These are phyloP conservation scores for Nicotiana attenuata DNA, from an alignment of 257 asterid species.

Conservation along the genomic window DNA sequence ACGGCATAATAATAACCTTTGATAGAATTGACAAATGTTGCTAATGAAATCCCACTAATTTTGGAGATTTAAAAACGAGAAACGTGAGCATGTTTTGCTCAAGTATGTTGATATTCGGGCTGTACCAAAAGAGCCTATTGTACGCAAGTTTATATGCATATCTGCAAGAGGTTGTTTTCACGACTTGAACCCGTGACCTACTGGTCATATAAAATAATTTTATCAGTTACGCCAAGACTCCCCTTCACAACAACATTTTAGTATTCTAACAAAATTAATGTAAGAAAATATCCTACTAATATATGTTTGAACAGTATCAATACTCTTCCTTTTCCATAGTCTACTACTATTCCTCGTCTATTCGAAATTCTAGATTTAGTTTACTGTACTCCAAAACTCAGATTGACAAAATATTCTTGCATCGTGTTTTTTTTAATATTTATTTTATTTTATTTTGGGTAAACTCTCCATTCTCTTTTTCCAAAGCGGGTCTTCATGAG, in stretches of 20 bases:
- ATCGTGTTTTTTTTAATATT: neutral
- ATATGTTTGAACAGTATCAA: neutral
- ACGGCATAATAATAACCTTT: neutral
- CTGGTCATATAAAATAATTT: too few species aligned
- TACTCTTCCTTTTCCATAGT: neutral
- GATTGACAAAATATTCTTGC: neutral
- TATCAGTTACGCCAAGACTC: too few species aligned
- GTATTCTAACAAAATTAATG: too few species aligned
- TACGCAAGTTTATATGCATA: too few species aligned
- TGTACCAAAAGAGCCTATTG: too few species aligned
- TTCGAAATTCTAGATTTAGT: too few species aligned
- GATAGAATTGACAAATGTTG: neutral
- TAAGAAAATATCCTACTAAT: neutral
- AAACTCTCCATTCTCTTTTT: neutral
- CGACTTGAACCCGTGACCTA: too few species aligned
- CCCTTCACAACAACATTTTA: too few species aligned
- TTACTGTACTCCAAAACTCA: neutral
- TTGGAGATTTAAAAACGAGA: neutral
- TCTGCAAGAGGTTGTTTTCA: too few species aligned
- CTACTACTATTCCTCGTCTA: too few species aligned
- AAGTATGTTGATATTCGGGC: conserved; percentile 3
- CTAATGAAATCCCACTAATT: neutral
- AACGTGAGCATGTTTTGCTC: neutral
- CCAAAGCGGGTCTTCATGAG: neutral
- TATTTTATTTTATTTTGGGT: neutral